Percentiles rank a stretch among this genome's conserved stretches.
Evolutionary conservation across 495 filamentous ascomycete species (phyloP).

Genomic region (Neurospora sp.): DNA sequence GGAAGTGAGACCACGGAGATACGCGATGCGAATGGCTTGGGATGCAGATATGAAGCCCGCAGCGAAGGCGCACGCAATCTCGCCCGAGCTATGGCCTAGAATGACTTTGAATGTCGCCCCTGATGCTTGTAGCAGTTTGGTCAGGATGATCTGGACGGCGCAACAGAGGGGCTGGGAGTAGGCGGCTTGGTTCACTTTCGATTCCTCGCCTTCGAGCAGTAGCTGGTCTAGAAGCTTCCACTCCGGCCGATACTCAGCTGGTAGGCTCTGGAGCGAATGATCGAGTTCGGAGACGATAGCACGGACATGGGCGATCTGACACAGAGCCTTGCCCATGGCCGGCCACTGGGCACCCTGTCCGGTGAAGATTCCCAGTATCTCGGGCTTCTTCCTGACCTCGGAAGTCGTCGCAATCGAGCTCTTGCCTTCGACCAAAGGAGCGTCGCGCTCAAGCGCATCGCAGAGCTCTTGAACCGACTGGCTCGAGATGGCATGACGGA

Average conservation of each 20-base stretch:
- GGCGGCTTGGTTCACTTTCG: conserved; percentile 21
- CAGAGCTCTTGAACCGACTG: too few relatives aligned
- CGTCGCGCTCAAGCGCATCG: too few relatives aligned
- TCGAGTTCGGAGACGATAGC: not conserved
- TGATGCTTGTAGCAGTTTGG: conserved; percentile 33
- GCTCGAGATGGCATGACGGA: too few relatives aligned
- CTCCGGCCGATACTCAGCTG: conserved; percentile 4
- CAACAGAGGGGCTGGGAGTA: conserved; percentile 41
- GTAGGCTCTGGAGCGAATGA: conserved; percentile 4
- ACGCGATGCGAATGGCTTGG: too few relatives aligned
- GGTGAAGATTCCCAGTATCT: conserved; percentile 14
- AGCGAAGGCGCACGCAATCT: conserved; percentile 44
- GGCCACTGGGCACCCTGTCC: conserved; percentile 19
- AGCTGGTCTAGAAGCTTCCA: conserved; percentile 21
- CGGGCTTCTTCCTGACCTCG: too few relatives aligned
- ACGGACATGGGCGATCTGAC: too few relatives aligned
- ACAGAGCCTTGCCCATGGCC: conserved; percentile 8
- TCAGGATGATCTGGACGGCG: conserved; percentile 38
- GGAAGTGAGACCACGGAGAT: too few relatives aligned
- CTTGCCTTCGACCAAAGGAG: too few relatives aligned
- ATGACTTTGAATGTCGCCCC: conserved; percentile 36
- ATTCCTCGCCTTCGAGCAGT: not conserved
- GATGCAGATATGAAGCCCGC: conserved; percentile 12
- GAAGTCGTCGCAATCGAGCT: too few relatives aligned
- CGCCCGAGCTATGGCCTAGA: conserved; percentile 52